Conservation (phyloP, 352 stramenopile species). For the Peronospora destructor region DNA sequence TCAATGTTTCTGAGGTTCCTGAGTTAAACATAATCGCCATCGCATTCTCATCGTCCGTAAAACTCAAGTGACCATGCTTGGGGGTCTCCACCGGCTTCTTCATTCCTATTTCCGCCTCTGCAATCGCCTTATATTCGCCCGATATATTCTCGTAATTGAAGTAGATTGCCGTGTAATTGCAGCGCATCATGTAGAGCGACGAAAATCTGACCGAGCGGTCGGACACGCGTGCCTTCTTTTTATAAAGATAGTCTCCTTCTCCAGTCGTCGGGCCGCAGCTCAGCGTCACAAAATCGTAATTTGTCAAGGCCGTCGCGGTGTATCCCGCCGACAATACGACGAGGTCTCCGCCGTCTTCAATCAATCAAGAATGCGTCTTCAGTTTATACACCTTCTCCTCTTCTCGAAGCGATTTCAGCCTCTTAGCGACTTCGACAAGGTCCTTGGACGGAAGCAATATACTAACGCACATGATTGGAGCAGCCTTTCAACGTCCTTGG, state of each 20-base stretch:
- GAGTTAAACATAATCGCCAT: conserved; percentile 77
- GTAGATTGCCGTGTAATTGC: conserved; percentile 58
- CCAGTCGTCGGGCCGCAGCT: conserved; percentile 49
- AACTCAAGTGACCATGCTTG: conserved; percentile 66
- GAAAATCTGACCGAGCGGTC: conserved; percentile 49
- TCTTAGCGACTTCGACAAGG: too few relatives aligned
- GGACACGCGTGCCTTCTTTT: conserved; percentile 28
- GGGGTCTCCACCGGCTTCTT: conserved; percentile 42
- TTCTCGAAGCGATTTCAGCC: too few relatives aligned
- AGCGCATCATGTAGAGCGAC: conserved; percentile 65
- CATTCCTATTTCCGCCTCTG: conserved; percentile 37
- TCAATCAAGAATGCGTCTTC: conserved; percentile 26
- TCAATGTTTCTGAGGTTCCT: conserved; percentile 36
- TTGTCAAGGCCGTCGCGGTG: conserved; percentile 4
- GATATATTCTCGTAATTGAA: conserved; percentile 32
- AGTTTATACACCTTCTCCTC: conserved; percentile 28
- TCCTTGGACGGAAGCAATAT: too few relatives aligned
- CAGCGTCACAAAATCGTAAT: conserved; percentile 52
- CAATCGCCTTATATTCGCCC: conserved; percentile 23
- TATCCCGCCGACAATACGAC: conserved; percentile 40
- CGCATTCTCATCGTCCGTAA: conserved; percentile 40
- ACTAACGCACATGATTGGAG: too few relatives aligned
- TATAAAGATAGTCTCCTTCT: conserved; percentile 39
- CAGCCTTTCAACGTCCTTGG: too few relatives aligned
- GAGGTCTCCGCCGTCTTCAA: conserved; percentile 47